Evolutionary conservation across 208 protist species (phyloP), one percentile per base, ranked within the genome.

Genomic region (Trypanosoma avium): DNA sequence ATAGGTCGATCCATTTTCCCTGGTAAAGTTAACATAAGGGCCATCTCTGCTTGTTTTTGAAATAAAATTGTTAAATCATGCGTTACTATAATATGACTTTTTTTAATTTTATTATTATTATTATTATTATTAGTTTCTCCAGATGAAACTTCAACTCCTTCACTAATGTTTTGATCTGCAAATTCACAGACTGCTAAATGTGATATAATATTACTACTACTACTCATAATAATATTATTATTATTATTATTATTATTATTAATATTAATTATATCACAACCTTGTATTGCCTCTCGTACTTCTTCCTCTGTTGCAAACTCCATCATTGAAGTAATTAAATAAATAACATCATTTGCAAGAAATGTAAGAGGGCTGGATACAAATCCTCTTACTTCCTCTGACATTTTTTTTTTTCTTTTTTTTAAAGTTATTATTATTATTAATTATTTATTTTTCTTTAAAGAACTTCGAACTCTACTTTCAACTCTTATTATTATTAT

Each of bases 301-400:
- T 82, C 56, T n/a, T 77, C 30, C 32, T 63, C 66, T 1, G 84
- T 81, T 46, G 75, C 74, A 17, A 70, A 75, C 55, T 78, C 62
- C 54, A 78, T 82, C 38, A 94, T 79, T 22, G 70, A 49, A 30
- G 77, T 61, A 43, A 90, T 68, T 32, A 84, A 80, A 32, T 80
- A 38, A 43, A 91, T 49, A 6, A 90, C 88, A 21, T 90, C 82
- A 49, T 90, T 76, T 9, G 57, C 59, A 38, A 73, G 52, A 81
- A 81, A 12, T 66, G 68, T 5, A 17, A 4, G 8, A 33, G 1
- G 8, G 1, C 8, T 21, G 29, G 9, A 53, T 26, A 15, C 6
- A 26, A 19, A 7, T 17, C 22, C 27, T 3, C 36, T 13, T 17
- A 24, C 43, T 10, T 24, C 33, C 27, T 15, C 21, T 10, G 36